A percentile compares a stretch with the other conserved stretches of the same genome.
phyloP scores from a whole-genome alignment of 129 eudicot species.

The Ambrosia artemisiifolia region DNA sequence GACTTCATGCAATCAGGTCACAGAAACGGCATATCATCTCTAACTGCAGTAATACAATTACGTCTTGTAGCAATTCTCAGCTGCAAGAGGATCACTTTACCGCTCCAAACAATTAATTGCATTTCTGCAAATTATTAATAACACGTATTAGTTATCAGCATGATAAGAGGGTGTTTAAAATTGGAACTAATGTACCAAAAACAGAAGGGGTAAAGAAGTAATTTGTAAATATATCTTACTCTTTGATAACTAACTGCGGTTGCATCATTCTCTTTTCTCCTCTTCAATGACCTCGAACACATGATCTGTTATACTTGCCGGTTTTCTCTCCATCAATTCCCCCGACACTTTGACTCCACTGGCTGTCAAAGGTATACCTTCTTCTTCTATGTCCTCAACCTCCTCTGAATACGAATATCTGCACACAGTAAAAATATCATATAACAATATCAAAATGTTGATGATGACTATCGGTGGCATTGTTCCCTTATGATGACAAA shows the following conservation, averaged over 20 bases:
- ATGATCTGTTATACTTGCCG: conserved; percentile 56
- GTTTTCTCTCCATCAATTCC: conserved; percentile 70
- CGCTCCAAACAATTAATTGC: neutral
- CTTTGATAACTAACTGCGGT: neutral
- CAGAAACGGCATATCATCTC: neutral
- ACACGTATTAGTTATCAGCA: neutral
- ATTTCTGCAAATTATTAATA: conserved; percentile 10
- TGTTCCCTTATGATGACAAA: neutral
- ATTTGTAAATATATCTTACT: neutral
- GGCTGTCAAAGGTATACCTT: conserved; percentile 66
- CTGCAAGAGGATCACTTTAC: conserved; percentile 2
- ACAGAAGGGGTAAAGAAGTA: neutral
- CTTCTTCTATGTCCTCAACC: conserved; percentile 75
- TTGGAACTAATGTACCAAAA: neutral
- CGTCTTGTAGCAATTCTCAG: neutral
- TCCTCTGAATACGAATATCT: conserved; percentile 80
- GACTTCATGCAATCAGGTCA: conserved; percentile 12
- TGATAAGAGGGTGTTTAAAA: neutral
- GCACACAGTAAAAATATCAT: conserved; percentile 21
- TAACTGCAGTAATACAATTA: neutral
- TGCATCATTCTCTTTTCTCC: conserved; percentile 68
- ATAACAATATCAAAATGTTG: neutral
- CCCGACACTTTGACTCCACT: conserved; percentile 53
- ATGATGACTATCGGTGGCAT: neutral
- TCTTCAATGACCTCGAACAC: conserved; percentile 85